Conservation (phyloP, 2,329 filamentous ascomycete species). For the Epichloe glyceriae region DNA sequence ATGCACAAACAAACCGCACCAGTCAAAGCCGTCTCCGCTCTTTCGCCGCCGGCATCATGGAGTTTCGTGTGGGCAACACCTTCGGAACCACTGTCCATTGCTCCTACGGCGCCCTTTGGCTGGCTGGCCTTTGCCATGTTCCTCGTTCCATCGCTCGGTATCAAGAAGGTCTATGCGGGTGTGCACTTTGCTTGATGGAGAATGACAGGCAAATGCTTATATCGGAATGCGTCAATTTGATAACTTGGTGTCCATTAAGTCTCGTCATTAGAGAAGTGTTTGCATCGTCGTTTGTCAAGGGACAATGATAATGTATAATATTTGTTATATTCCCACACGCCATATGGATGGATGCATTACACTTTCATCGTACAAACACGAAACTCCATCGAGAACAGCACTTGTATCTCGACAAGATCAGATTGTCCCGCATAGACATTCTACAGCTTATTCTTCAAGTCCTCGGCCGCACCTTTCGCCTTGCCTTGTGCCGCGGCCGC, state of each 20-base stretch:
- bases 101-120: too few species aligned
- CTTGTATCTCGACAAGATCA: not conserved
- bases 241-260: too few species aligned
- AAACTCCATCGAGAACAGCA: not conserved
- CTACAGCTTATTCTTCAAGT: slow-evolving; percentile 13
- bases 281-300: not conserved
- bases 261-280: too few species aligned
- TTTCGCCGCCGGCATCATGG: slow-evolving; percentile 45
- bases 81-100: slow-evolving; percentile 32
- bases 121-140: slow-evolving; percentile 36
- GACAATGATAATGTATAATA: not conserved
- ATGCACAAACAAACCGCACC: slow-evolving; percentile 36
- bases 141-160: slow-evolving; percentile 36
- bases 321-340: not conserved
- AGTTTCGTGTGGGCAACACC: slow-evolving; percentile 43
- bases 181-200: slow-evolving; percentile 7
- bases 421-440: not conserved
- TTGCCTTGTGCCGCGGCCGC: slow-evolving; percentile 24
- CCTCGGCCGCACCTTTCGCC: slow-evolving; percentile 26
- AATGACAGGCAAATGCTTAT: too few species aligned
- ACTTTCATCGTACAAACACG: not conserved
- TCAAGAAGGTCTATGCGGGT: slow-evolving; percentile 30
- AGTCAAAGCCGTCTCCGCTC: too few species aligned
- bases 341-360: not conserved
- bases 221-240: too few species aligned